phyloP scores from a whole-genome alignment of 140 eudicot species.

The Anethum foeniculum region DNA sequence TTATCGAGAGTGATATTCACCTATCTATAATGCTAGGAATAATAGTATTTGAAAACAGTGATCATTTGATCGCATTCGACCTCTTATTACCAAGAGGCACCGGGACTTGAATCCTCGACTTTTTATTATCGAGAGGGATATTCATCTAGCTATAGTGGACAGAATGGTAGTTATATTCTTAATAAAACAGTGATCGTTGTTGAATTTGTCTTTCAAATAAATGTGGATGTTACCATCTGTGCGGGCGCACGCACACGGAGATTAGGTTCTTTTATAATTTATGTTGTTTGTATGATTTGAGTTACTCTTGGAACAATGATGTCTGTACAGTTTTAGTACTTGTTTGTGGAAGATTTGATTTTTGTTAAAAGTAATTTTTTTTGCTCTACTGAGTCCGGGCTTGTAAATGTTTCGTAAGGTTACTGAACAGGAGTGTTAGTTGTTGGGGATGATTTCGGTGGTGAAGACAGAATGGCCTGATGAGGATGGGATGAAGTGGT shows the following conservation, averaged over 20 bases:
- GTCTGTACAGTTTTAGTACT: not conserved
- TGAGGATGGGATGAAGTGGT: slow-evolving; percentile 27
- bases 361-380: not conserved
- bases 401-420: not conserved
- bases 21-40: too few species aligned
- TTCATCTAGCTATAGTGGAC: not conserved
- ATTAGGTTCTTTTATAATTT: not conserved
- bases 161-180: not conserved
- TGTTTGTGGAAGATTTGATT: not conserved
- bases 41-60: too few species aligned
- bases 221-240: not conserved
- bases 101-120: not conserved
- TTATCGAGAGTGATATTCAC: too few species aligned
- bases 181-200: not conserved
- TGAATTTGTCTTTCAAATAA: not conserved
- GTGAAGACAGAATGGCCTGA: slow-evolving; percentile 20
- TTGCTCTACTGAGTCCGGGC: not conserved
- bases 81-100: not conserved
- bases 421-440: slow-evolving; percentile 5
- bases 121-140: not conserved
- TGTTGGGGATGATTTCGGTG: slow-evolving; percentile 30
- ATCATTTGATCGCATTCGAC: not conserved
- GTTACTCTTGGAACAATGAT: not conserved
- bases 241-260: too few species aligned
- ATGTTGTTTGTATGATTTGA: not conserved